Base-by-base conservation (phyloP, 495 filamentous ascomycete genomes). In the Aspergillus bridgeri region DNA sequence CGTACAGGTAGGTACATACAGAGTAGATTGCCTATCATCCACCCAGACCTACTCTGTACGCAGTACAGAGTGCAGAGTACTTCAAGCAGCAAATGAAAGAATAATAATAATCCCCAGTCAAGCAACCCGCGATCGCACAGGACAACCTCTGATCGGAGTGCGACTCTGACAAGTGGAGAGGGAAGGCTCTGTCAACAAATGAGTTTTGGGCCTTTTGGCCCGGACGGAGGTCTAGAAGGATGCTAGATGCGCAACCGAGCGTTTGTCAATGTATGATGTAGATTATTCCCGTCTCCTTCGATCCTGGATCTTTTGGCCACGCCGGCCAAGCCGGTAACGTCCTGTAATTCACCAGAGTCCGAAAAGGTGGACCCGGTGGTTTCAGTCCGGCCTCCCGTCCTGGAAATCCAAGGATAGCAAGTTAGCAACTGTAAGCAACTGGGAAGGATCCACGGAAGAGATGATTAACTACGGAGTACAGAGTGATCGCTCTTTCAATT, bases 91-190 rank as follows among this genome's bases (percentile, higher is more conserved):
- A n/a, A n/a, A n/a, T n/a, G n/a, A n/a, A n/a, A n/a, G n/a, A n/a
- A n/a, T n/a, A n/a, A n/a, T n/a, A n/a, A n/a, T n/a, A n/a, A n/a
- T n/a, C n/a, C n/a, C n/a, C n/a, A n/a, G n/a, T n/a, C n/a, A n/a
- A n/a, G n/a, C n/a, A n/a, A 66, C 58, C 58, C 57, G 63, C 60
- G 60, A 61, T 60, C 63, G 55, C 63, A 65, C 57, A 57, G 58
- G 60, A 54, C 63, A 60, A 46, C 56, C 45, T 38, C 53, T 51
- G 54, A 53, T 45, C 60, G 18, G 42, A 13, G 58, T 47, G 45
- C 9, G 21, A n/a, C 33, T 54, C 33, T 38, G 42, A 27, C 51
- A 48, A 50, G 43, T 51, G 48, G 52, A 51, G 47, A 46, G 51
- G 25, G 50, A 43, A 20, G 54, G 44, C 18, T 27, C 49, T 20